Conservation (phyloP, 345 rosid genomes). For the Eucalyptus curtisii region DNA sequence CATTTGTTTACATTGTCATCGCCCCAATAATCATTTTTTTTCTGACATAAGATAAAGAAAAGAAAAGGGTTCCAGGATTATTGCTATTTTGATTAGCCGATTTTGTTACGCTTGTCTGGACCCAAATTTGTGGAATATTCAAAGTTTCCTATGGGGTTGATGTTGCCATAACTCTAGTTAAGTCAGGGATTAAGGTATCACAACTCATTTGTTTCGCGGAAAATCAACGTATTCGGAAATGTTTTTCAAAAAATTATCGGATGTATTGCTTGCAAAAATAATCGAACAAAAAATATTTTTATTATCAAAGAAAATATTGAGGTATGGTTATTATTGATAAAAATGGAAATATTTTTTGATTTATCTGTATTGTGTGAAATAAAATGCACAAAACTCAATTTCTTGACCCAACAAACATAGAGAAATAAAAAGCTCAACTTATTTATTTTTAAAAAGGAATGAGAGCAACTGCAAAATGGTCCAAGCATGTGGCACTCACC, state of each 20-base stretch:
- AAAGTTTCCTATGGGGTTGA: neutral
- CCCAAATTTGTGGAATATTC: neutral
- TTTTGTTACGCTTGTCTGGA: neutral
- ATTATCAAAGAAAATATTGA: neutral
- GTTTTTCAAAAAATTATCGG: neutral
- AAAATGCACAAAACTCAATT: neutral
- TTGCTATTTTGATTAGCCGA: neutral
- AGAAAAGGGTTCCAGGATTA: neutral
- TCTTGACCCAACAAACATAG: neutral
- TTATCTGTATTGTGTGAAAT: neutral
- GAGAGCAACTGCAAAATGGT: neutral
- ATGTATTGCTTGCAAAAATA: neutral
- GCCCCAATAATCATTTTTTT: no score
- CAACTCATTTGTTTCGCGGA: accelerated
- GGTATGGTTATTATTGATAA: neutral
- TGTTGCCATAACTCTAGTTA: neutral
- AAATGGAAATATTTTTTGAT: neutral
- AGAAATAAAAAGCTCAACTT: neutral
- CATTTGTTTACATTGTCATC: neutral
- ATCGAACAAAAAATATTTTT: neutral
- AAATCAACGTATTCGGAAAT: neutral
- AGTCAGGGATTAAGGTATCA: neutral
- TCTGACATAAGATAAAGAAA: neutral
- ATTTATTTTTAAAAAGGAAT: neutral
- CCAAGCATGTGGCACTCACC: neutral